These are phyloP conservation scores for Zygotorulaspora danielsina DNA, from an alignment of 805 yeast species.

Conservation along the genomic window DNA sequence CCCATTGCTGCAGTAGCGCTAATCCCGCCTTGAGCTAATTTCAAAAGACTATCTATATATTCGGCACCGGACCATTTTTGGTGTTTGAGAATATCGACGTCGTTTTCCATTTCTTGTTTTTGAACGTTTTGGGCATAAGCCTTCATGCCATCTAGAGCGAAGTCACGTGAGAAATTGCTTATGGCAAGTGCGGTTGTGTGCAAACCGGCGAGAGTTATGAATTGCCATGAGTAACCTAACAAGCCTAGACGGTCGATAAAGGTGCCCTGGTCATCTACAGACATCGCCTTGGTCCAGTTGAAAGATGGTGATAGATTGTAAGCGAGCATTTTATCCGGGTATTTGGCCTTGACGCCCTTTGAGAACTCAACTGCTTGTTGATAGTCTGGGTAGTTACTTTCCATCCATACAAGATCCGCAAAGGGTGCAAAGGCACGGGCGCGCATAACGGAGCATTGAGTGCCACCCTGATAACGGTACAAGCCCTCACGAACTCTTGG, in stretches of 20 bases:
- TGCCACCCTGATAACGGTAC: conserved; percentile 94
- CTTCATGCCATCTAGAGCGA: conserved; percentile 82
- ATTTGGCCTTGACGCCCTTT: conserved; percentile 74
- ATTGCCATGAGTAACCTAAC: conserved; percentile 95
- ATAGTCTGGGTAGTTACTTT: conserved; percentile 90
- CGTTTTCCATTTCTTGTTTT: conserved; percentile 77
- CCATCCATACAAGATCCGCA: conserved; percentile 98
- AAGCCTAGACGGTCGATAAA: conserved; percentile 81
- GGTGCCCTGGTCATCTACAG: conserved; percentile 79
- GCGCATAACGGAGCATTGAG: conserved; percentile 95
- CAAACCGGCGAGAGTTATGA: conserved; percentile 93
- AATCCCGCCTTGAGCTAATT: conserved; percentile 90
- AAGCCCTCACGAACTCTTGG: conserved; percentile 95
- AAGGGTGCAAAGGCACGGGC: conserved; percentile 94
- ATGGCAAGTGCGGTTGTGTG: conserved; percentile 93
- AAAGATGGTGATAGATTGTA: conserved; percentile 95
- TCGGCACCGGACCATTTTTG: conserved; percentile 99
- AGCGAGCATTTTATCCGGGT: conserved; percentile 92
- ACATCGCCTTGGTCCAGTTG: conserved; percentile 97
- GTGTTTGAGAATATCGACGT: conserved; percentile 94
- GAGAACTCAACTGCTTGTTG: conserved; percentile 93
- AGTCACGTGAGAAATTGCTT: conserved; percentile 76
- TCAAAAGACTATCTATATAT: conserved; percentile 85
- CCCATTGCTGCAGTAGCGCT: conserved; percentile 98
- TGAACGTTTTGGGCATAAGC: conserved; percentile 90